Conservation (phyloP, 1,284 basidiomycete genomes). For the Phaffia rhodozyma region DNA sequence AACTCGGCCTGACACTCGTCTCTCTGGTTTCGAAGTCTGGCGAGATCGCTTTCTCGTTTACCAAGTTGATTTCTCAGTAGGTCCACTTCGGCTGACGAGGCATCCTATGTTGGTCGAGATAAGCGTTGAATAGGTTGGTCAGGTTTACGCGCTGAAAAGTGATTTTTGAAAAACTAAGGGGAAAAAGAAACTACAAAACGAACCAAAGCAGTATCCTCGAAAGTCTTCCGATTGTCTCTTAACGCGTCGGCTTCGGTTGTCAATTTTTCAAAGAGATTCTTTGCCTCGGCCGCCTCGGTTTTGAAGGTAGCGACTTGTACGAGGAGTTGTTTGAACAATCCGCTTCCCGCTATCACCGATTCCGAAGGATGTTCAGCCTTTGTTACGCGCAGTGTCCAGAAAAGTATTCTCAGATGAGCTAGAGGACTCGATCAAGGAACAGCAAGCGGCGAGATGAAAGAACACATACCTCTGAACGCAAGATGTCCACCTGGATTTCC, state of each 20-base stretch:
- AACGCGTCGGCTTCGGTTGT: slow-evolving; percentile 8
- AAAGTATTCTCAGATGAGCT: neutral
- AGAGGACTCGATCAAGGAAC: neutral
- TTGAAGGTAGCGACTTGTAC: slow-evolving; percentile 10
- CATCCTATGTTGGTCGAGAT: slow-evolving; percentile 17
- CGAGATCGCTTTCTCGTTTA: slow-evolving; percentile 61
- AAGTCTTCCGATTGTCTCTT: slow-evolving; percentile 9
- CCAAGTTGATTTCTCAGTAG: slow-evolving; percentile 26
- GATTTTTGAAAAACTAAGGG: slow-evolving; percentile 22
- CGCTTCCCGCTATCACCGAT: neutral
- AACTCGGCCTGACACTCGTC: slow-evolving; percentile 65
- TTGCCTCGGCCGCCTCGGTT: slow-evolving; percentile 7
- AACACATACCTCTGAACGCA: slow-evolving; percentile 6
- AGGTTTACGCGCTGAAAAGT: neutral
- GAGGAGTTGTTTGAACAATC: slow-evolving; percentile 9
- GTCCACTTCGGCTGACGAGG: slow-evolving; percentile 29
- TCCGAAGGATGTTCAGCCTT: slow-evolving; percentile 14
- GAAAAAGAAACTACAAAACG: slow-evolving; percentile 28
- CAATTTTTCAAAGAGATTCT: slow-evolving; percentile 5
- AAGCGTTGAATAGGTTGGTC: neutral
- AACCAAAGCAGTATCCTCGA: slow-evolving; percentile 18
- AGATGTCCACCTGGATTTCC: neutral
- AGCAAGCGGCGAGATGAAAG: neutral
- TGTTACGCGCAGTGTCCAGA: neutral
- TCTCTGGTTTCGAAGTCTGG: slow-evolving; percentile 64